These are phyloP conservation scores for Ceratobasidium sp. DNA, from an alignment of 1,284 basidiomycete genomes.

Conservation along the genomic window DNA sequence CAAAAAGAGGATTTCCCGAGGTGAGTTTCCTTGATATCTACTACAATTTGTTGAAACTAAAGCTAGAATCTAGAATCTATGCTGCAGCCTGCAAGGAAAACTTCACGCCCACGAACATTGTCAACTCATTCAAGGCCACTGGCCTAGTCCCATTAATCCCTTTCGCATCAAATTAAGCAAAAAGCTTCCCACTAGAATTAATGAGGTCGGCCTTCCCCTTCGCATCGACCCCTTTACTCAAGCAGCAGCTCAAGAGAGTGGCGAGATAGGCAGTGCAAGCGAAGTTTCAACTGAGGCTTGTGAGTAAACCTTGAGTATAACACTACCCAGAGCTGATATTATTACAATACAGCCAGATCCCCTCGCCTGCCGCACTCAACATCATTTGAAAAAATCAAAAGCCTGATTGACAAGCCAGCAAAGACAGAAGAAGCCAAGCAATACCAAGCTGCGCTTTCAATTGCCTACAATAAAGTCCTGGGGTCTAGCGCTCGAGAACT, in stretches of 20 bases:
- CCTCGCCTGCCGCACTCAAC: no score
- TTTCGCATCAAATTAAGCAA: neutral
- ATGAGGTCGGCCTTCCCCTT: neutral
- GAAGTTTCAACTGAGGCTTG: no score
- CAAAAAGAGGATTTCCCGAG: conserved; percentile 3
- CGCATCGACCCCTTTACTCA: neutral
- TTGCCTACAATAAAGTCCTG: neutral
- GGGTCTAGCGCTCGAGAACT: neutral
- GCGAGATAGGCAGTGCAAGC: no score
- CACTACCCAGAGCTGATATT: no score
- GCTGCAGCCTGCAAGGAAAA: neutral
- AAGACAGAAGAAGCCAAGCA: neutral
- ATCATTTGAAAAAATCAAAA: neutral
- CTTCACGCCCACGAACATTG: neutral
- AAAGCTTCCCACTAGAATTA: neutral
- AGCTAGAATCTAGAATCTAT: no score
- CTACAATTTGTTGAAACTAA: no score
- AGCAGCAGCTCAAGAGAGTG: no score
- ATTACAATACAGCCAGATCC: no score
- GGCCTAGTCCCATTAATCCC: neutral
- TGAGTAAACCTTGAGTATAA: no score
- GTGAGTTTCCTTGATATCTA: no score
- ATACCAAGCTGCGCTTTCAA: neutral
- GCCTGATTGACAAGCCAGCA: neutral
- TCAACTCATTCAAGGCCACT: neutral